These are phyloP conservation scores for Trifolium subterraneum DNA, from an alignment of 306 rosid genomes.

Conservation along the genomic window DNA sequence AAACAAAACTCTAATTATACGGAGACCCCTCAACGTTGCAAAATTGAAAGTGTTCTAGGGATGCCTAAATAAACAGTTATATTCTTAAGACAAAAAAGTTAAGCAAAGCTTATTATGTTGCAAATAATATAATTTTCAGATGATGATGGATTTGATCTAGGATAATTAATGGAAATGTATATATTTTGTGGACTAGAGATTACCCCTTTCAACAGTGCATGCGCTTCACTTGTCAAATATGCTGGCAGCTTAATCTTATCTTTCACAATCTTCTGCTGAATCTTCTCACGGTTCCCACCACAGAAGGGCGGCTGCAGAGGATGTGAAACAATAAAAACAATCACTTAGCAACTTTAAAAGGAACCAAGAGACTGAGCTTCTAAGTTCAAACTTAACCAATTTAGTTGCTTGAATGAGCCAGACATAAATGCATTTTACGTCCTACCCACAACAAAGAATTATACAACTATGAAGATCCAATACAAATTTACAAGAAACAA, in stretches of 20 bases:
- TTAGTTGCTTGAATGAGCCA: conserved; percentile 9
- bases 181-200: conserved; percentile 25
- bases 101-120: not conserved
- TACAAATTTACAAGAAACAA: conserved; percentile 31
- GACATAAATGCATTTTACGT: not conserved
- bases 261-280: conserved; percentile 88
- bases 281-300: conserved; percentile 85
- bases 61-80: conserved; percentile 2
- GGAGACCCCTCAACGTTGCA: not conserved
- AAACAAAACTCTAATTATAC: not conserved
- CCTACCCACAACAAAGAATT: not conserved
- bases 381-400: not conserved
- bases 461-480: conserved; percentile 5
- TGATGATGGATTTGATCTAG: not conserved
- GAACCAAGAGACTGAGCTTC: not conserved
- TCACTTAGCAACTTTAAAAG: conserved; percentile 35
- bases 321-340: conserved; percentile 35
- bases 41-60: not conserved
- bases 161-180: conserved; percentile 20
- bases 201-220: conserved; percentile 90
- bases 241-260: conserved; percentile 92
- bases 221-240: conserved; percentile 90
- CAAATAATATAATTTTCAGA: not conserved
- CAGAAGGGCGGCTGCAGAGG: conserved; percentile 85
- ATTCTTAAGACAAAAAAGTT: not conserved